These are phyloP conservation scores for Fusarium graminum DNA, from an alignment of 2,329 filamentous ascomycete species.

Conservation along the genomic window DNA sequence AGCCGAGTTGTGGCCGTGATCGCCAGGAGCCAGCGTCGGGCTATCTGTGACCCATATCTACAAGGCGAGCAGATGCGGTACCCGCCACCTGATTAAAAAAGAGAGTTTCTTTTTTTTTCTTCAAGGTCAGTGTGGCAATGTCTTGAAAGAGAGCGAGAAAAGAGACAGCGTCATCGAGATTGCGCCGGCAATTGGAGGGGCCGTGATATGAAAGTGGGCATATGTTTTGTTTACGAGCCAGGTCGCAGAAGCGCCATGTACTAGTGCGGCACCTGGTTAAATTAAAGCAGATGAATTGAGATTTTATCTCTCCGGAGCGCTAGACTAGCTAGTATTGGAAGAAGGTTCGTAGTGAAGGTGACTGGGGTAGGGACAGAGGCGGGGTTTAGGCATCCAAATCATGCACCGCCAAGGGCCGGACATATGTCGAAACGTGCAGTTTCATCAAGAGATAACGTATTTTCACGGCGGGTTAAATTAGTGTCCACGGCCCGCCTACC, in stretches of 20 bases:
- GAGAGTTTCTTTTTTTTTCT: not conserved
- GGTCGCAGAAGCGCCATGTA: constrained; percentile 33
- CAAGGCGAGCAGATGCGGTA: not conserved
- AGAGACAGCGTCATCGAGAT: constrained; percentile 3
- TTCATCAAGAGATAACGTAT: too few relatives aligned
- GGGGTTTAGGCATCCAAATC: constrained; percentile 20
- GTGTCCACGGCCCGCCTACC: constrained; percentile 24
- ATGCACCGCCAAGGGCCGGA: not conserved
- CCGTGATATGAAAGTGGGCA: not conserved
- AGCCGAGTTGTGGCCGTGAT: not conserved
- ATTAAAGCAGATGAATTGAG: not conserved
- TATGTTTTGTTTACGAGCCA: constrained; percentile 18
- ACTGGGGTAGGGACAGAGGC: too few relatives aligned
- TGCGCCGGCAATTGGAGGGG: constrained; percentile 14
- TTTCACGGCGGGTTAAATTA: too few relatives aligned
- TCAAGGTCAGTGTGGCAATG: not conserved
- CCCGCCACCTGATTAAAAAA: not conserved
- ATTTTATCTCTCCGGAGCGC: constrained; percentile 9
- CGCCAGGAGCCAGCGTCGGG: too few relatives aligned
- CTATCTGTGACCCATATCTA: not conserved
- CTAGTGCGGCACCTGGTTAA: constrained; percentile 30
- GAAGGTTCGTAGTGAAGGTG: not conserved
- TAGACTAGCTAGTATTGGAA: constrained; percentile 33
- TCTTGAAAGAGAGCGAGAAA: not conserved
- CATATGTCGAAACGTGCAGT: not conserved